phyloP scores from a whole-genome alignment of 2,329 filamentous ascomycete species.

The Leptographium lundbergii region DNA sequence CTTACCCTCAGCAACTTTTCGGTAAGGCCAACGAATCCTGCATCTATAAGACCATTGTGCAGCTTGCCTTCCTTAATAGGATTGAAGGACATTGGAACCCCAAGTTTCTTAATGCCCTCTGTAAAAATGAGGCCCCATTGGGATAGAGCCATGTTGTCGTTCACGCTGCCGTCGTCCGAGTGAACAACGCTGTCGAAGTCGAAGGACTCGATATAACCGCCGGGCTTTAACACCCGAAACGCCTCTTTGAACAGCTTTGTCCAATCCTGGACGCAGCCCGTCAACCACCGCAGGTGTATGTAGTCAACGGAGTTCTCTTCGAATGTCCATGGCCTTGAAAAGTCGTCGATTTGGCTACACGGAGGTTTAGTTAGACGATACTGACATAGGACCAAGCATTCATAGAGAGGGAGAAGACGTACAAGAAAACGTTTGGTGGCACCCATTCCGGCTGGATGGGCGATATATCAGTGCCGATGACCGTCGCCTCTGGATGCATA shows the following conservation, averaged over 20 bases:
- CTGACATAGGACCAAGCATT: neutral
- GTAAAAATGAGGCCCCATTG: constrained; percentile 10
- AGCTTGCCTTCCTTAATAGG: neutral
- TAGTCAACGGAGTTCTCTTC: constrained; percentile 14
- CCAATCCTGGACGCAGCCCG: constrained; percentile 16
- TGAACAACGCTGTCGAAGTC: constrained; percentile 8
- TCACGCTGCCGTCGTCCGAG: constrained; percentile 15
- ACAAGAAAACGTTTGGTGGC: constrained; percentile 6
- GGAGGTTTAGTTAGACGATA: neutral
- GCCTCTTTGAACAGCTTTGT: constrained; percentile 10
- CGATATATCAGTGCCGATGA: constrained; percentile 30
- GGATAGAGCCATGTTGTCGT: constrained; percentile 10
- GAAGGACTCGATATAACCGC: constrained; percentile 26
- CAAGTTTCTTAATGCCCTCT: neutral
- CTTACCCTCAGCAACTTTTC: constrained; percentile 5
- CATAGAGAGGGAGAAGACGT: neutral
- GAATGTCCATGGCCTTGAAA: constrained; percentile 15
- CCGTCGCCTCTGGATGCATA: constrained; percentile 26
- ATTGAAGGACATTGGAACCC: neutral
- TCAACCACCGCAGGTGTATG: constrained; percentile 15
- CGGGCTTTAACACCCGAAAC: constrained; percentile 27
- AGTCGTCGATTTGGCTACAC: constrained; percentile 16
- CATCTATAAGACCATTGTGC: neutral
- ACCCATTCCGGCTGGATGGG: constrained; percentile 19
- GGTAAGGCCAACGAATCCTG: neutral